Evolutionary conservation across 2,329 filamentous ascomycete species (phyloP).

Genomic region (Neurospora sp.): DNA sequence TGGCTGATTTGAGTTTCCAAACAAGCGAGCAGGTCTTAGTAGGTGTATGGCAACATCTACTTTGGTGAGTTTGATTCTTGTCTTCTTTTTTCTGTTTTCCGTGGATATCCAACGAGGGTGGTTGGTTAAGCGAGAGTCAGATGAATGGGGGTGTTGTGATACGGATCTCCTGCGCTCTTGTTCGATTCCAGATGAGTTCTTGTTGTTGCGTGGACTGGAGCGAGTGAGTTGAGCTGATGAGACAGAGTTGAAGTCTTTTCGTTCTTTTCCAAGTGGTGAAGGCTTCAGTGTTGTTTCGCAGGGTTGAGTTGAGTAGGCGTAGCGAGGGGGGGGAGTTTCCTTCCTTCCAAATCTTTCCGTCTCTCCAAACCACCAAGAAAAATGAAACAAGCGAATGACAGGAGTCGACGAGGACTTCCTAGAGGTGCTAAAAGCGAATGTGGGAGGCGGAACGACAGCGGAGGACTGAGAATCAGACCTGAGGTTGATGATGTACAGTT

Average conservation of each 20-base stretch:
- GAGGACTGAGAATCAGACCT: constrained; percentile 23
- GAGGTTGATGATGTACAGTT: constrained; percentile 25
- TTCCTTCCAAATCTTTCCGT: constrained; percentile 13
- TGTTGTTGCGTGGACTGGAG: neutral
- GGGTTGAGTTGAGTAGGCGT: neutral
- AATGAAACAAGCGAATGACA: constrained; percentile 61
- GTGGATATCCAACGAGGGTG: neutral
- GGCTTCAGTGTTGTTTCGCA: neutral
- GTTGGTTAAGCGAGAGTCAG: neutral
- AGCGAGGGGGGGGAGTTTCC: neutral
- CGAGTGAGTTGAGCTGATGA: neutral
- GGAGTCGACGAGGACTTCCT: constrained; percentile 67
- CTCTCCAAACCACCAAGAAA: constrained; percentile 29
- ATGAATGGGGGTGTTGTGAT: neutral
- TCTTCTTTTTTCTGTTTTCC: neutral
- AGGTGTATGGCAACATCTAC: neutral
- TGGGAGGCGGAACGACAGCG: constrained; percentile 26
- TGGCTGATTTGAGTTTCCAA: neutral
- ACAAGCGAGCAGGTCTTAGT: neutral
- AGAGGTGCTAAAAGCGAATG: constrained; percentile 25
- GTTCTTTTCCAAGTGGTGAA: neutral
- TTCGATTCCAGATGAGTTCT: neutral
- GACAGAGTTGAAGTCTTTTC: neutral
- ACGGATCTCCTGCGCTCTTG: neutral
- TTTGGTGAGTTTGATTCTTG: neutral